Evolutionary conservation across 2,329 filamentous ascomycete genomes (phyloP).

Genomic region (Pyrenophora graminea): DNA sequence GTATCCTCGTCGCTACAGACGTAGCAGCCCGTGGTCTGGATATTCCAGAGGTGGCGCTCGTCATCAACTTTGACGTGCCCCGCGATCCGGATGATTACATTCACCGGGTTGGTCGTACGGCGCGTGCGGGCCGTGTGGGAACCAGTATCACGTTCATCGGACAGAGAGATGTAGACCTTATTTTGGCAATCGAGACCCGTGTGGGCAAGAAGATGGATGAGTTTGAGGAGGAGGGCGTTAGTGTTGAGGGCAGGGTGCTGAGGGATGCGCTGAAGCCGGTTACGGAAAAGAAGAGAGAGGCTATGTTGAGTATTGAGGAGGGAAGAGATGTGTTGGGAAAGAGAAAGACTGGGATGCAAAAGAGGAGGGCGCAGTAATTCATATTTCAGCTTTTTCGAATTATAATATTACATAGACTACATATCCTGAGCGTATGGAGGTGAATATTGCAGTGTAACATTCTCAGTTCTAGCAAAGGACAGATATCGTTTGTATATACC

Average conservation of each 20-base stretch:
- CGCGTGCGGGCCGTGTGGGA: constrained; percentile 83
- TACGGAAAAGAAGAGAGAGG: constrained; percentile 93
- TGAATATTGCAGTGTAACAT: too few species aligned
- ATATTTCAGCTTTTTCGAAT: neutral
- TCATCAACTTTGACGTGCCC: constrained; percentile 94
- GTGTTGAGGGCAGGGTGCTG: constrained; percentile 86
- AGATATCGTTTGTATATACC: too few species aligned
- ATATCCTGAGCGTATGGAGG: too few species aligned
- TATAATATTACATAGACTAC: too few species aligned
- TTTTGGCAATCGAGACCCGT: constrained; percentile 86
- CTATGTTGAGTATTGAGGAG: constrained; percentile 87
- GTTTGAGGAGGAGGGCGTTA: constrained; percentile 89
- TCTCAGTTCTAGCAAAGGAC: too few species aligned
- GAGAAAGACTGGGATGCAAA: constrained; percentile 54
- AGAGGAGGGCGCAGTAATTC: constrained; percentile 19
- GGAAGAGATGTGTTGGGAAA: constrained; percentile 91
- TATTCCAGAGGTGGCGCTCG: constrained; percentile 86
- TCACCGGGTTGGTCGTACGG: constrained; percentile 92
- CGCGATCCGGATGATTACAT: constrained; percentile 98
- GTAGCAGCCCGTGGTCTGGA: constrained; percentile 93
- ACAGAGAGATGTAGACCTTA: constrained; percentile 86
- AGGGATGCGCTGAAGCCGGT: constrained; percentile 86
- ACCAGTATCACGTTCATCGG: constrained; percentile 87
- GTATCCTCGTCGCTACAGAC: constrained; percentile 92
- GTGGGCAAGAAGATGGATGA: constrained; percentile 79